Base-by-base conservation (phyloP, 306 rosid genomes). In the Malus asiatica region DNA sequence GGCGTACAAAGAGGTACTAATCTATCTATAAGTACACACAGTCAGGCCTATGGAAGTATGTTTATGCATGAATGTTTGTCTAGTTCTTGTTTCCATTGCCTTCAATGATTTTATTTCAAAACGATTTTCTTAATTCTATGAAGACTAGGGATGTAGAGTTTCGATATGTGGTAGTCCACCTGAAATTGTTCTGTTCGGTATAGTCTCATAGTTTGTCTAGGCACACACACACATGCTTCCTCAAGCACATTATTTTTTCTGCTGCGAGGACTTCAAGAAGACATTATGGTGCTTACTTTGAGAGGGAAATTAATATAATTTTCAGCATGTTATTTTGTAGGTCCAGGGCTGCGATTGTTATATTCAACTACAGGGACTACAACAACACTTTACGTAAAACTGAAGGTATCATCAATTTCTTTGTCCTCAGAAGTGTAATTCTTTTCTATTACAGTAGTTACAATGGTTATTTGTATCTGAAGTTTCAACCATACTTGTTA, bases 331-430 rank as follows among this genome's bases (percentile, higher is more conserved):
- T 71, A 5, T 70, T 79, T 60, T 84, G 58, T 77, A 95, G 99
- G 90, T 81, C 80, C 82, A 86, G 80, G 76, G 85, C 86, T 70
- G 97, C 91, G 84, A 82, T 90, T 79, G 99, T 95, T 76, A 83
- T 95, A 75, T 95, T 95, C 87, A 95, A 95, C 87, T 95, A 95
- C 79, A 89, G 87, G 78, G 97, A 92, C 88, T 86, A 86, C 83
- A 85, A 86, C 87, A 88, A 84, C 84, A 82, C 72, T 44, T 80
- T 88, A 72, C 90, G 86, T 40, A 92, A 92, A 86, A 95, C 97
- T 79, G 99, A 95, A 95, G 97, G 99, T 95, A 84, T 74, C 44
- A 11, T 75, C 42, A 16, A 30, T 32, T 1, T n/a, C 44, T 25
- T 51, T 51, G 55, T 51, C 55, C 20, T 16, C 55, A 1, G 55